phyloP scores from a whole-genome alignment of 495 filamentous ascomycete species.

The Collariella sp. region DNA sequence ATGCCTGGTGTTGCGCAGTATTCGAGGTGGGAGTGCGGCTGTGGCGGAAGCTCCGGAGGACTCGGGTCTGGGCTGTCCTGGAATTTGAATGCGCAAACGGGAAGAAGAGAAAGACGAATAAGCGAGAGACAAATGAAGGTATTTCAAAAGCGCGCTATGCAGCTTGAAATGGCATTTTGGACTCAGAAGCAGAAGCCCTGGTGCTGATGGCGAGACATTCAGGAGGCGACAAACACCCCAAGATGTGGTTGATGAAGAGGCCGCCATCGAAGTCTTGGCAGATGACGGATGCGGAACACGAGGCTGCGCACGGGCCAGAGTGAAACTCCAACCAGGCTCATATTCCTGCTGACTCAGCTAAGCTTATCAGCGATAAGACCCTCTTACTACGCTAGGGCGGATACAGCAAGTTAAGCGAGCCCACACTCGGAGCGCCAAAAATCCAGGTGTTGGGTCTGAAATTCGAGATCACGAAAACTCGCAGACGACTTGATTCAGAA shows the following conservation, averaged over 20 bases:
- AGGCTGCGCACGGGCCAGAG: slow-evolving; percentile 6
- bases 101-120: neutral
- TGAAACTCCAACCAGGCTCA: neutral
- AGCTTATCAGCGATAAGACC: neutral
- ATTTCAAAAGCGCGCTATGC: neutral
- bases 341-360: neutral
- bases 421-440: slow-evolving; percentile 31
- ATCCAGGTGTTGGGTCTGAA: slow-evolving; percentile 21
- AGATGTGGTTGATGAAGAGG: slow-evolving; percentile 1
- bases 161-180: neutral
- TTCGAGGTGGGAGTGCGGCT: neutral
- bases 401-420: slow-evolving; percentile 36
- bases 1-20: neutral
- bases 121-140: neutral
- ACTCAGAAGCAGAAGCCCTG: neutral
- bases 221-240: neutral
- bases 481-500: slow-evolving; percentile 25
- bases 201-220: slow-evolving; percentile 5
- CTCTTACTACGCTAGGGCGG: slow-evolving; percentile 18
- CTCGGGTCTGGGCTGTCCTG: neutral
- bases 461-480: slow-evolving; percentile 29
- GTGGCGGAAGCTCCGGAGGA: neutral
- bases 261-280: neutral
- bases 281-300: slow-evolving; percentile 11
- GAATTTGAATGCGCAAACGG: neutral